Conservation (phyloP, 306 rosid genomes). For the Lathyrus tuberosus region DNA sequence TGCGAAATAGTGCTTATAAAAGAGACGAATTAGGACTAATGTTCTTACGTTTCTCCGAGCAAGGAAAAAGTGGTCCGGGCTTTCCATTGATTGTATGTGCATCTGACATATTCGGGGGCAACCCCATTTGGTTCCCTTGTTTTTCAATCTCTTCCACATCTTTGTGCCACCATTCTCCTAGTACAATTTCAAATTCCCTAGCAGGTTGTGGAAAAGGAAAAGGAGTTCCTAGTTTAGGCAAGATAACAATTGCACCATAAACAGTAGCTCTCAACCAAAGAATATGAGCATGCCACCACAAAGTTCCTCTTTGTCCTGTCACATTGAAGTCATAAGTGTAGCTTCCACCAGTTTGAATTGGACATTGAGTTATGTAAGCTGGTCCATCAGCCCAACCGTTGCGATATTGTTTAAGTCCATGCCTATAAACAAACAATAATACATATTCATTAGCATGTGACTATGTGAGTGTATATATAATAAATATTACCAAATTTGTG, state of each 20-base stretch:
- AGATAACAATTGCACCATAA: conserved; percentile 79
- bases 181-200: conserved; percentile 59
- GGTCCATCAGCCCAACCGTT: conserved; percentile 92
- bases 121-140: conserved; percentile 69
- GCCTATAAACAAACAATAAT: conserved; percentile 49
- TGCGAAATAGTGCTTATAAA: neutral
- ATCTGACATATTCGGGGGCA: conserved; percentile 87
- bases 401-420: conserved; percentile 75
- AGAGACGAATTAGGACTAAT: neutral
- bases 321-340: conserved; percentile 78
- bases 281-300: conserved; percentile 95
- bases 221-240: conserved; percentile 72
- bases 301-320: conserved; percentile 80
- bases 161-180: conserved; percentile 87
- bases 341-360: conserved; percentile 67
- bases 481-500: neutral
- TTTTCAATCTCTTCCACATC: conserved; percentile 75
- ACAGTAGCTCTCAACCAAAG: conserved; percentile 87
- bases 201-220: conserved; percentile 75
- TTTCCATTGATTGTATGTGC: conserved; percentile 93
- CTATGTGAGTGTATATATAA: neutral
- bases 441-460: conserved; percentile 3
- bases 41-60: conserved; percentile 80
- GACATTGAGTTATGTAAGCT: conserved; percentile 82
- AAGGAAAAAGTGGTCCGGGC: conserved; percentile 92